Evolutionary conservation across 345 rosid genomes (phyloP), one percentile per base, ranked within the genome.

Genomic region (Microthlaspi erraticum): DNA sequence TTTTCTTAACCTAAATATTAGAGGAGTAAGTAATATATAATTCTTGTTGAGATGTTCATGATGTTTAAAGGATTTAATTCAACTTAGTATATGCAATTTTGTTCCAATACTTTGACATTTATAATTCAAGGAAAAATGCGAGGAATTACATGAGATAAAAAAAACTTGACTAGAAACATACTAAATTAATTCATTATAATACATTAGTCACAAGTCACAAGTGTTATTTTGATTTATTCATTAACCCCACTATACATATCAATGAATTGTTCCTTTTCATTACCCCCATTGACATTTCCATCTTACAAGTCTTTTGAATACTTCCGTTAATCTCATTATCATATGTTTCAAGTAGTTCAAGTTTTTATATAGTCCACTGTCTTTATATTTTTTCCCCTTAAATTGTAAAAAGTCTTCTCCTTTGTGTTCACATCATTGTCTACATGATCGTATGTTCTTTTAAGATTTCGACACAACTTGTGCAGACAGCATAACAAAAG

Each of bases 301-400:
- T 31, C 58, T 53, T 31, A 31, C 20, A 54, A 7, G 7, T 7
- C 20, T 7, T 29, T 37, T 46, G 26, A 71, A 44, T 42, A 44
- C 36, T 52, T 52, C 49, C 50, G 23, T 14, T 16, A 48, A 66
- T 49, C 46, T 29, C 72, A 73, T 39, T 56, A 65, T 66, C 23
- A 58, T 72, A 60, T 66, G 48, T 59, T 59, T 33, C 41, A 59
- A 66, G 63, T 74, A 42, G 73, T 66, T 66, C 68, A 58, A 66
- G 41, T 50, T 66, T 7, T 45, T 23, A 31, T 23, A 41, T 62
- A 52, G 70, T 51, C 76, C 38, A 42, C 14, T 71, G 29, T 45
- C 19, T 19, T 13, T 60, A 58, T 18, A 10, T 31, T 65, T 45
- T 29, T 70, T n/a, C n/a, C 41, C 37, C 58, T 57, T 31, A 16